These are phyloP conservation scores for Themeda triandra DNA, from an alignment of 176 grass and related monocot genomes.

Conservation along the genomic window DNA sequence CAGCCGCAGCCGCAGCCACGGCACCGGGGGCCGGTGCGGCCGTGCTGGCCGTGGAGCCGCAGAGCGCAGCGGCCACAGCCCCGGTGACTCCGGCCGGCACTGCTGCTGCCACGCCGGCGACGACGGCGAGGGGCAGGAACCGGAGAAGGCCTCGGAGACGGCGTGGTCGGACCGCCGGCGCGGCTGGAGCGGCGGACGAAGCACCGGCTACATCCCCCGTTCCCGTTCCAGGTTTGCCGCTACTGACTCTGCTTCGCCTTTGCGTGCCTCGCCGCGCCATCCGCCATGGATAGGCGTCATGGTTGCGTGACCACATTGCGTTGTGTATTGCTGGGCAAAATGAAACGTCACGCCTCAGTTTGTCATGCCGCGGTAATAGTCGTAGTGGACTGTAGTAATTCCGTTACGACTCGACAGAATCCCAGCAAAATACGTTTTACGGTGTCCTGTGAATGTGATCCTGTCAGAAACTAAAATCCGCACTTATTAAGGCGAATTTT, in stretches of 20 bases:
- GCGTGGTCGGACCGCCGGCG: neutral
- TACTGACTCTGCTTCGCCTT: neutral
- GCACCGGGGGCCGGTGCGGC: neutral
- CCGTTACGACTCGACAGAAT: neutral
- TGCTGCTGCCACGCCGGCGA: neutral
- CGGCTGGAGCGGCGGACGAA: neutral
- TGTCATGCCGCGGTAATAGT: too few relatives aligned
- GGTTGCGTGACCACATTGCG: neutral
- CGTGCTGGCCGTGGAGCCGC: conserved; percentile 5
- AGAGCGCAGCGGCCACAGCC: neutral
- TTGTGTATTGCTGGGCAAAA: neutral
- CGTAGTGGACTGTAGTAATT: neutral
- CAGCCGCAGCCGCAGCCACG: neutral
- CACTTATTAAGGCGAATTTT: neutral
- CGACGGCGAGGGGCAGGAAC: neutral
- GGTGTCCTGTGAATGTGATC: neutral
- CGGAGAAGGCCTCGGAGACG: neutral
- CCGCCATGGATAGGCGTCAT: neutral
- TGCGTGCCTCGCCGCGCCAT: neutral
- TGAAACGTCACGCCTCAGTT: neutral
- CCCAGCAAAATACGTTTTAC: neutral
- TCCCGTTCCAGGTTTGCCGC: conserved; percentile 15
- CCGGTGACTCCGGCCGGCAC: neutral
- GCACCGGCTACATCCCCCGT: neutral
- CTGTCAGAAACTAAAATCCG: neutral